phyloP scores from a whole-genome alignment of 129 eudicot genomes.

The Oenanthe sinensis region DNA sequence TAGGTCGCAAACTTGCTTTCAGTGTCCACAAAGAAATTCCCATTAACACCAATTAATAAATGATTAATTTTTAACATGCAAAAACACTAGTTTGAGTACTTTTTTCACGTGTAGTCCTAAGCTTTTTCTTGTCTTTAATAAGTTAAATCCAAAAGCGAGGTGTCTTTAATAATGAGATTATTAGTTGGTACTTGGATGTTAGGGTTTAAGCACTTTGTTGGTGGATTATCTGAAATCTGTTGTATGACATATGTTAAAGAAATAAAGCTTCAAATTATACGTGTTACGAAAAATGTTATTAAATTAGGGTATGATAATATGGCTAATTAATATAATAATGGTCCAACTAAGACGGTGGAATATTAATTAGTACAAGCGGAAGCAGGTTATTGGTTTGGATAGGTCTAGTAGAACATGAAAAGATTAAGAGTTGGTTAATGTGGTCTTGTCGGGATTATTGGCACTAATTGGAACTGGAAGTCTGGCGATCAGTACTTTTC shows the following conservation, averaged over 20 bases:
- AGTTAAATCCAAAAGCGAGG: constrained; percentile 1
- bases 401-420: background rate
- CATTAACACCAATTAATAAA: constrained; percentile 4
- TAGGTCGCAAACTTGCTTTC: background rate
- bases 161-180: background rate
- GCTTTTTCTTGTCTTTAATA: constrained; percentile 10
- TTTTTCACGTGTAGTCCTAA: background rate
- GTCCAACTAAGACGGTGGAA: background rate
- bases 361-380: background rate
- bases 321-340: no score
- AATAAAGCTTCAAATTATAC: background rate
- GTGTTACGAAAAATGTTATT: background rate
- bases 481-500: background rate
- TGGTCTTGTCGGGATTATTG: background rate
- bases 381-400: background rate
- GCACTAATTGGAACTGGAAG: background rate
- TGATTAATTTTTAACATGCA: background rate
- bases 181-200: background rate
- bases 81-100: background rate
- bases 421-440: background rate
- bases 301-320: no score
- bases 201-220: no score
- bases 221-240: background rate
- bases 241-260: background rate
- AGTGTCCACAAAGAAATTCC: constrained; percentile 5